phyloP scores from a whole-genome alignment of 2,329 filamentous ascomycete genomes.

The Pyricularia pennisetigena region DNA sequence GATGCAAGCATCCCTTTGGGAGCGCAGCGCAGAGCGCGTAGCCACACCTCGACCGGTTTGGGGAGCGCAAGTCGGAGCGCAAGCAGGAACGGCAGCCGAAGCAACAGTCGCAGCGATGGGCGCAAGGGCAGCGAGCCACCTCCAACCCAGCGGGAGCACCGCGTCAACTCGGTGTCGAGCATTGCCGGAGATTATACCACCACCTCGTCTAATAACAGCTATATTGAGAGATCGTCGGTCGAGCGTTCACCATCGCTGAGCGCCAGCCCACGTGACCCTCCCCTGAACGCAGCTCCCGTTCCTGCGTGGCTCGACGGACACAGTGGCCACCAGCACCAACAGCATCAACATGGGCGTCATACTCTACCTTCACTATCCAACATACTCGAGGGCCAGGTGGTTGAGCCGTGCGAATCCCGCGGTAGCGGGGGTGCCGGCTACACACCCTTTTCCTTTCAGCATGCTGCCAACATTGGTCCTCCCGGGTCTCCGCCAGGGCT shows the following conservation, averaged over 20 bases:
- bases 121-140: constrained; percentile 34
- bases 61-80: constrained; percentile 30
- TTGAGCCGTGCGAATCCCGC: not conserved
- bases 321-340: constrained; percentile 12
- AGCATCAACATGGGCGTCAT: constrained; percentile 1
- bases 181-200: constrained; percentile 32
- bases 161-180: constrained; percentile 31
- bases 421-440: not conserved
- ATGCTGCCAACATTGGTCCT: constrained; percentile 10
- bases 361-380: constrained; percentile 1
- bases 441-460: constrained; percentile 8
- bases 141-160: constrained; percentile 26
- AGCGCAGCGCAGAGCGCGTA: constrained; percentile 13
- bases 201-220: constrained; percentile 21
- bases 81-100: constrained; percentile 21
- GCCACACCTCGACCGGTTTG: constrained; percentile 9
- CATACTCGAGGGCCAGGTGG: constrained; percentile 3
- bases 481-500: constrained; percentile 17
- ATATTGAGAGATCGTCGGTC: constrained; percentile 15
- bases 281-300: constrained; percentile 5
- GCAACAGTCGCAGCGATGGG: constrained; percentile 37
- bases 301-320: not conserved
- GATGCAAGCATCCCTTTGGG: constrained; percentile 23
- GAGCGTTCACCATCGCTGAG: constrained; percentile 19
- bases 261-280: constrained; percentile 13